These are phyloP conservation scores for Leptographium flavum DNA, from an alignment of 2,329 filamentous ascomycete genomes.

Conservation along the genomic window DNA sequence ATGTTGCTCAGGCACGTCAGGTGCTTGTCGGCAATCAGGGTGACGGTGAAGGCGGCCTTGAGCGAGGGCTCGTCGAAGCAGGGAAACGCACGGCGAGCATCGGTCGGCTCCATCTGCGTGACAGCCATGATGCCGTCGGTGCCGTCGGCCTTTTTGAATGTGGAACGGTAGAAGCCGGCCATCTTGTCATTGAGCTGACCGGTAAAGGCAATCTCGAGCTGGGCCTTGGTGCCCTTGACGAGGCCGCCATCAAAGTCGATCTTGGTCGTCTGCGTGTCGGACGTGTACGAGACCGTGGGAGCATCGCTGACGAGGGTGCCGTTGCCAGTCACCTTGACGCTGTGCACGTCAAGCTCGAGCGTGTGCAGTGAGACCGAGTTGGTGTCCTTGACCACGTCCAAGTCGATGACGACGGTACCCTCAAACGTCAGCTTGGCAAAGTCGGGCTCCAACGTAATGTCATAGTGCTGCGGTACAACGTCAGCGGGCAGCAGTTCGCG, in stretches of 20 bases:
- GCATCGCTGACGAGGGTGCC: slow-evolving; percentile 44
- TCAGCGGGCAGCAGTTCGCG: slow-evolving; percentile 84
- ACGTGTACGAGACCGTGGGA: slow-evolving; percentile 58
- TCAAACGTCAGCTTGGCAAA: slow-evolving; percentile 79
- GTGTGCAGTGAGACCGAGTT: slow-evolving; percentile 79
- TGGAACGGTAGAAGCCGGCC: slow-evolving; percentile 81
- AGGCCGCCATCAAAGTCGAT: slow-evolving; percentile 64
- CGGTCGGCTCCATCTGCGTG: slow-evolving; percentile 92
- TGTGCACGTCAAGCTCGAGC: slow-evolving; percentile 71
- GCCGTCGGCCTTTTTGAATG: slow-evolving; percentile 73
- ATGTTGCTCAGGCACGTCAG: slow-evolving; percentile 93
- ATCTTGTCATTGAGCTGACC: slow-evolving; percentile 78
- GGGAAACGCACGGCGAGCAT: slow-evolving; percentile 82
- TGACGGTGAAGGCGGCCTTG: slow-evolving; percentile 86
- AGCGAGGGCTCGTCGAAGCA: slow-evolving; percentile 94
- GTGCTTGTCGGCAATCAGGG: slow-evolving; percentile 77
- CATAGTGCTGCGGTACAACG: slow-evolving; percentile 83
- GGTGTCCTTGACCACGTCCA: slow-evolving; percentile 75
- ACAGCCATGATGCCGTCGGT: slow-evolving; percentile 72
- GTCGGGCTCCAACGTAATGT: slow-evolving; percentile 82
- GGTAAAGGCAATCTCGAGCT: slow-evolving; percentile 62
- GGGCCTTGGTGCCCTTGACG: slow-evolving; percentile 60
- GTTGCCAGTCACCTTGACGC: slow-evolving; percentile 48
- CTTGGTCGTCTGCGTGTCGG: slow-evolving; percentile 67
- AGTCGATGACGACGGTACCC: slow-evolving; percentile 70